phyloP scores from a whole-genome alignment of 2,329 filamentous ascomycete species.

The Alternaria arborescens region DNA sequence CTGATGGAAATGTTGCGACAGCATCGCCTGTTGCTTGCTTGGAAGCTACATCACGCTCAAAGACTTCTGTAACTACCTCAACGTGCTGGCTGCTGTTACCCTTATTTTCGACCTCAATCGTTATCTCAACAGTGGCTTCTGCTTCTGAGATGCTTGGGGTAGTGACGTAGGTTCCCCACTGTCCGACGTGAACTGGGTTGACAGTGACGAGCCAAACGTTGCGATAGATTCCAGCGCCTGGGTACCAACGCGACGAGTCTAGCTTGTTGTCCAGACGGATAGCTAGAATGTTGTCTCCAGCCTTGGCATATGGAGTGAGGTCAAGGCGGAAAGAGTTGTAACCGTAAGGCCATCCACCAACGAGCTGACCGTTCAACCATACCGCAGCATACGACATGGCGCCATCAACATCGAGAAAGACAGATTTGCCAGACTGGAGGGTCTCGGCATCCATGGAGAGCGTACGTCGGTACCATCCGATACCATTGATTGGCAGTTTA shows the following conservation, averaged over 20 bases:
- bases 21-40: conserved; percentile 27
- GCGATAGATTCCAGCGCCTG: conserved; percentile 63
- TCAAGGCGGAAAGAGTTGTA: conserved; percentile 63
- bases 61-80: conserved; percentile 54
- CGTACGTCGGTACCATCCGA: conserved; percentile 62
- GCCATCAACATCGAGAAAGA: conserved; percentile 61
- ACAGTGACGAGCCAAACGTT: conserved; percentile 64
- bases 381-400: conserved; percentile 63
- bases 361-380: conserved; percentile 61
- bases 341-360: conserved; percentile 63
- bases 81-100: conserved; percentile 46
- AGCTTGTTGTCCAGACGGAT: conserved; percentile 62
- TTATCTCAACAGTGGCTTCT: conserved; percentile 57
- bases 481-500: conserved; percentile 60
- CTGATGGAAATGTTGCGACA: conserved; percentile 49
- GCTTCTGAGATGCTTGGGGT: conserved; percentile 56
- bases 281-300: conserved; percentile 56
- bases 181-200: conserved; percentile 55
- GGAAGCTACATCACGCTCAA: conserved; percentile 48
- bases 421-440: conserved; percentile 47
- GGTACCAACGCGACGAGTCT: conserved; percentile 63
- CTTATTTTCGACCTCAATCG: conserved; percentile 59
- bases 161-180: conserved; percentile 61
- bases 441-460: conserved; percentile 40
- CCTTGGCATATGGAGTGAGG: conserved; percentile 55